Conservation (phyloP, 108 stramenopile genomes). For the Nitzschia palea region DNA sequence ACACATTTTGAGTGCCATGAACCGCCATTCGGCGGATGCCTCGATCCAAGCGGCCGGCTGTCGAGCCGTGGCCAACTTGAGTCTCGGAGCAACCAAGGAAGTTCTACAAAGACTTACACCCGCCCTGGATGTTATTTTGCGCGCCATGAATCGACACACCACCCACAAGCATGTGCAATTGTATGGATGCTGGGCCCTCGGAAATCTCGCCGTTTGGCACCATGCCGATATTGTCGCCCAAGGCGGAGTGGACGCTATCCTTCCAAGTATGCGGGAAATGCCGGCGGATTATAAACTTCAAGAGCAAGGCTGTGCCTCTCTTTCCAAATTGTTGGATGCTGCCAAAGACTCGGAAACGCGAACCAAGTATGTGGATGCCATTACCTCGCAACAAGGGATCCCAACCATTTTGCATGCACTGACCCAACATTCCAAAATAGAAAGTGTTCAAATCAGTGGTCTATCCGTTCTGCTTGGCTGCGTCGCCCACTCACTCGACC, state of each 20-base stretch:
- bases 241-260: slow-evolving; percentile 25
- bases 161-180: slow-evolving; percentile 32
- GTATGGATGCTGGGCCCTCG: slow-evolving; percentile 31
- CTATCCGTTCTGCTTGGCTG: slow-evolving; percentile 17
- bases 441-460: slow-evolving; percentile 26
- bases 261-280: slow-evolving; percentile 26
- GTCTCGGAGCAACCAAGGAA: slow-evolving; percentile 8
- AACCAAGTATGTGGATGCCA: slow-evolving; percentile 10
- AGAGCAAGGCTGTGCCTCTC: slow-evolving; percentile 33
- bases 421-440: slow-evolving; percentile 13
- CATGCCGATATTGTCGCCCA: slow-evolving; percentile 12
- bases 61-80: slow-evolving; percentile 24
- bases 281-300: slow-evolving; percentile 21
- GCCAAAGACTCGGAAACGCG: slow-evolving; percentile 1
- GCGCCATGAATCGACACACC: slow-evolving; percentile 32
- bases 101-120: slow-evolving; percentile 1
- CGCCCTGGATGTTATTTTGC: slow-evolving; percentile 9
- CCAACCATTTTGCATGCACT: slow-evolving; percentile 22
- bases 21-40: slow-evolving; percentile 17
- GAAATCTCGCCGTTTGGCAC: slow-evolving; percentile 13
- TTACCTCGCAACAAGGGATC: slow-evolving; percentile 24
- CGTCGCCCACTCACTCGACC: slow-evolving; percentile 19
- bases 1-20: slow-evolving; percentile 26
- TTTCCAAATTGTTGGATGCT: slow-evolving; percentile 15
- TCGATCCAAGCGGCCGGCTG: slow-evolving; percentile 29